Conservation (phyloP, 2,329 filamentous ascomycete genomes). For the Magnaporthiopsis rhizophila region DNA sequence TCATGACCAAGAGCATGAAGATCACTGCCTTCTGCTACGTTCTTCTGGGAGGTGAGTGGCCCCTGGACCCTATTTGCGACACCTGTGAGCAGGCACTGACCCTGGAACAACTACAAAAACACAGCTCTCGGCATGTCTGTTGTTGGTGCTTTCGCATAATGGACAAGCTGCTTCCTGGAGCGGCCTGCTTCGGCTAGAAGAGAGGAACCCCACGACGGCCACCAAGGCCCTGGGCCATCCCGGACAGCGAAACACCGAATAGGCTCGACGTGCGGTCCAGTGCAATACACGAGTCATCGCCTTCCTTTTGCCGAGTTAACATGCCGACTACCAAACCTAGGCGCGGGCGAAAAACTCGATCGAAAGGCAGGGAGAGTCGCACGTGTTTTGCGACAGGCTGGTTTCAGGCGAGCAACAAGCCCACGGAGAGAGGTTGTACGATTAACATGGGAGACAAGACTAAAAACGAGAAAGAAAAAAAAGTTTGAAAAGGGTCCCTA, state of each 20-base stretch:
- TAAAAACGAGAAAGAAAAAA: not conserved
- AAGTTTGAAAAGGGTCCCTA: not conserved
- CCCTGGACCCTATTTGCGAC: not conserved
- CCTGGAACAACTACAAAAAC: conserved; percentile 11
- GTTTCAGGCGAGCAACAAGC: not conserved
- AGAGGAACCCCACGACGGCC: not conserved
- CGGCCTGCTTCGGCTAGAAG: not conserved
- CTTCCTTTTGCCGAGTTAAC: not conserved
- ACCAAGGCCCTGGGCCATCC: not conserved
- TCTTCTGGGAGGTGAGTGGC: conserved; percentile 38
- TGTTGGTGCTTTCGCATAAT: conserved; percentile 36
- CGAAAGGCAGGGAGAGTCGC: too few species aligned
- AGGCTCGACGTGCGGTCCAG: not conserved
- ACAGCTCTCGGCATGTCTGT: conserved; percentile 37
- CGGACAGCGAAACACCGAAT: not conserved
- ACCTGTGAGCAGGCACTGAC: not conserved
- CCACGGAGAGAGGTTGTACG: not conserved
- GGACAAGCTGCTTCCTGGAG: not conserved
- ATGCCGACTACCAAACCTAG: not conserved
- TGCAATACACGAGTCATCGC: not conserved
- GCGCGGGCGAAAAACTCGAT: not conserved
- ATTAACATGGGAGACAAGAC: not conserved
- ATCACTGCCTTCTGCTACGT: conserved; percentile 44
- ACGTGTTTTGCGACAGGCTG: too few species aligned
- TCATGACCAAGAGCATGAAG: conserved; percentile 44